These are phyloP conservation scores for Setaria viridis DNA, from an alignment of 202 grass and related monocot species.

Conservation along the genomic window DNA sequence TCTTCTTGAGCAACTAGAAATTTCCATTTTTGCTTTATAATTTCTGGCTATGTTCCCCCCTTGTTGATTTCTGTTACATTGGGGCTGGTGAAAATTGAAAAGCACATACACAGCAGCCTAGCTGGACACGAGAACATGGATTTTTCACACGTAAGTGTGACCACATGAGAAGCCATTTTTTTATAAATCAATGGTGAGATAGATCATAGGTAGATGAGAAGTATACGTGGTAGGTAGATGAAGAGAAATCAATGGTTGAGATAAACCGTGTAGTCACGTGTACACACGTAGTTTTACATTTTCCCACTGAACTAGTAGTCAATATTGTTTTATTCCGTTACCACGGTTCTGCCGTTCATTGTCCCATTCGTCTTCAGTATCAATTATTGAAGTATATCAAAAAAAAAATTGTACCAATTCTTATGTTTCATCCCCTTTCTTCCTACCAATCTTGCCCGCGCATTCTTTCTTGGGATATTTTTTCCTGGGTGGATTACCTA, in stretches of 20 bases:
- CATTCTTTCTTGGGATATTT: not conserved
- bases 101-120: too few relatives aligned
- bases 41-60: constrained; percentile 41
- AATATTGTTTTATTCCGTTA: not conserved
- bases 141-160: too few relatives aligned
- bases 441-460: not conserved
- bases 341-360: constrained; percentile 25
- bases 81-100: too few relatives aligned
- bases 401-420: not conserved
- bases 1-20: not conserved
- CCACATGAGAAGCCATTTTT: too few relatives aligned
- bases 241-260: too few relatives aligned
- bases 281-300: not conserved
- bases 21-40: constrained; percentile 29
- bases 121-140: too few relatives aligned
- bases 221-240: too few relatives aligned
- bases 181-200: too few relatives aligned
- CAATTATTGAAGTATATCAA: not conserved
- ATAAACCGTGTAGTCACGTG: too few relatives aligned
- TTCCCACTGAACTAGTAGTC: not conserved
- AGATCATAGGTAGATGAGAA: too few relatives aligned
- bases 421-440: constrained; percentile 12
- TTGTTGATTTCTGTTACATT: constrained; percentile 58
- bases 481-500: constrained; percentile 21
- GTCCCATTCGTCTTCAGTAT: constrained; percentile 25